phyloP scores from a whole-genome alignment of 2,329 filamentous ascomycete genomes.

The Phoma sp. region DNA sequence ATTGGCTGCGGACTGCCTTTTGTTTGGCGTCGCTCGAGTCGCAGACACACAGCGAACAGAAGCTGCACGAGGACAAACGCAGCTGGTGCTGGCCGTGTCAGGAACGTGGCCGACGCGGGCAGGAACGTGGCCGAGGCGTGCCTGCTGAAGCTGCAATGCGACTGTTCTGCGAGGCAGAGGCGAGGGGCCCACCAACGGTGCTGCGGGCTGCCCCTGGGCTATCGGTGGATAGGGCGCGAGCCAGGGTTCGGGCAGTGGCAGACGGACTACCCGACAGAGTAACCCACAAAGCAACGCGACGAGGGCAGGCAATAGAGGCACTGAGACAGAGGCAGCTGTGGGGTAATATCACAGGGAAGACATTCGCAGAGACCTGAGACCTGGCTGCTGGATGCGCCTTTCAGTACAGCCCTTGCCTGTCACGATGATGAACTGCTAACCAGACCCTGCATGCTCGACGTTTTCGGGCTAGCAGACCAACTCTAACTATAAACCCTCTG shows the following conservation, averaged over 20 bases:
- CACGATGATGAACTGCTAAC: constrained; percentile 1
- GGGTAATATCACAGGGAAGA: neutral
- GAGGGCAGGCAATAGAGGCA: neutral
- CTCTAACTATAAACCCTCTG: neutral
- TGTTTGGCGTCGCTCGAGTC: constrained; percentile 29
- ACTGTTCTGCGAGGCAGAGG: constrained; percentile 3
- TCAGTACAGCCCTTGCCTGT: constrained; percentile 2
- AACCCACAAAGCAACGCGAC: constrained; percentile 7
- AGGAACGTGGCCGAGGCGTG: neutral
- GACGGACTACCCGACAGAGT: constrained; percentile 6
- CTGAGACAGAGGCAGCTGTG: constrained; percentile 1
- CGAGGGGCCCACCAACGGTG: constrained; percentile 9
- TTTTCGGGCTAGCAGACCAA: constrained; percentile 2
- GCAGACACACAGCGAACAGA: constrained; percentile 30
- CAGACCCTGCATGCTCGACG: constrained; percentile 12
- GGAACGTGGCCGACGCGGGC: constrained; percentile 10
- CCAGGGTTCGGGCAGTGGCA: neutral
- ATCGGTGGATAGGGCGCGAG: constrained; percentile 7
- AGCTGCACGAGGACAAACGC: constrained; percentile 26
- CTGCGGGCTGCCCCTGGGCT: constrained; percentile 23
- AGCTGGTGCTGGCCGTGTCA: constrained; percentile 10
- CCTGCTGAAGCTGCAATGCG: constrained; percentile 19
- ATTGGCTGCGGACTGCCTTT: constrained; percentile 30
- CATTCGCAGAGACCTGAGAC: neutral
- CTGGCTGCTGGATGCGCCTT: neutral